phyloP scores from a whole-genome alignment of 192 early-diverging fungal genomes.

The Linnemannia hyalina region DNA sequence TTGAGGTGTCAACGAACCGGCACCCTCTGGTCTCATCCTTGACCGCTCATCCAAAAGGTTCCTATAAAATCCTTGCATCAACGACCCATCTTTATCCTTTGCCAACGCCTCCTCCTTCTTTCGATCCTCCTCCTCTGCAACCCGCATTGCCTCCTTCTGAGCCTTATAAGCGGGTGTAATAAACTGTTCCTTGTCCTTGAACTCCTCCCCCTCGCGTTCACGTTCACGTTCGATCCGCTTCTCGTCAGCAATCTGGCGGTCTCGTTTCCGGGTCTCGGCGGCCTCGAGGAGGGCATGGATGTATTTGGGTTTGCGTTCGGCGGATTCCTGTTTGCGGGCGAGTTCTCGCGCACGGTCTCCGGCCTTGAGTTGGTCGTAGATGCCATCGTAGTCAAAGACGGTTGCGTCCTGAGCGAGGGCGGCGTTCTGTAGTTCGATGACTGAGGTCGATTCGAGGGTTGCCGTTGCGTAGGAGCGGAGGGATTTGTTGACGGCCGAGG shows the following conservation, averaged over 20 bases:
- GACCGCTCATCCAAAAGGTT: constrained; percentile 68
- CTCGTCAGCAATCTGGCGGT: constrained; percentile 76
- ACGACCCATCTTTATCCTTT: constrained; percentile 62
- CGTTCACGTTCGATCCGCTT: constrained; percentile 78
- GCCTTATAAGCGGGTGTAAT: constrained; percentile 78
- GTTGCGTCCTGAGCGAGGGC: constrained; percentile 79
- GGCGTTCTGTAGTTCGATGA: constrained; percentile 64
- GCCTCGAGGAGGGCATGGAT: constrained; percentile 71
- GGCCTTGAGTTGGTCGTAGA: constrained; percentile 80
- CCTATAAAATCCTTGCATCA: constrained; percentile 74
- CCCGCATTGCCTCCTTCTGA: constrained; percentile 52
- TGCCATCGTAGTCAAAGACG: constrained; percentile 84
- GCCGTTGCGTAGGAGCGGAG: constrained; percentile 43
- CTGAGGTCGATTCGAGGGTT: constrained; percentile 35
- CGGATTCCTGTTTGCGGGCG: constrained; percentile 58
- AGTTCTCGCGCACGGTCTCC: constrained; percentile 65
- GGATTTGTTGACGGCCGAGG: constrained; percentile 39
- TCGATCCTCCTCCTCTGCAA: constrained; percentile 73
- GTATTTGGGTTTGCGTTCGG: constrained; percentile 72
- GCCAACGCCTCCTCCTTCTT: constrained; percentile 72
- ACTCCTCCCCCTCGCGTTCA: constrained; percentile 78
- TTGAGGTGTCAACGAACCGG: constrained; percentile 21
- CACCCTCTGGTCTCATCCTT: constrained; percentile 41
- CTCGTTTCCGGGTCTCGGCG: constrained; percentile 76
- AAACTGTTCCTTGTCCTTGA: constrained; percentile 84